Percentiles rank a stretch among this genome's conserved stretches.
Evolutionary conservation across 1,139 yeast genomes (phyloP).

Genomic region (Kodamaea derodonti): DNA sequence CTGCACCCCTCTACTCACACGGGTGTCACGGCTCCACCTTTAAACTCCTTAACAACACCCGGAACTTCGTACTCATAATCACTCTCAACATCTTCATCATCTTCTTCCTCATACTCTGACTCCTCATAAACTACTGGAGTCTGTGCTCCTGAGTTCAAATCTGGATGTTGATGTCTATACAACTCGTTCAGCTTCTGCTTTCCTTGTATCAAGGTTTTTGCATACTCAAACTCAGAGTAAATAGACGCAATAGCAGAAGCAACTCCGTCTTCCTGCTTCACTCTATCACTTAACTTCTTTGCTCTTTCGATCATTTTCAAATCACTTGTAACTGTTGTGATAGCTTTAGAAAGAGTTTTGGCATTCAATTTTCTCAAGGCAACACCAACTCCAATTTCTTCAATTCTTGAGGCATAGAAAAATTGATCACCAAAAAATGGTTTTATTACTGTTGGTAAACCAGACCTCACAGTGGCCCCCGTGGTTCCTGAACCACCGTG

Average conservation of each 20-base stretch:
- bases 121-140: conserved; percentile 25
- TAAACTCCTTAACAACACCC: too few species aligned
- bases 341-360: conserved; percentile 59
- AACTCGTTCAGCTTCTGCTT: conserved; percentile 27
- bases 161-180: conserved; percentile 19
- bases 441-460: conserved; percentile 83
- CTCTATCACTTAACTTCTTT: conserved; percentile 52
- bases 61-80: conserved; percentile 8
- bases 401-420: conserved; percentile 82
- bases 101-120: conserved; percentile 13
- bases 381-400: conserved; percentile 87
- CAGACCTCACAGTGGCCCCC: conserved; percentile 84
- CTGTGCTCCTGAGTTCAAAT: conserved; percentile 20
- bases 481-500: conserved; percentile 99
- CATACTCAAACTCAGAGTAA: conserved; percentile 77
- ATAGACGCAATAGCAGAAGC: conserved; percentile 68
- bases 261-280: conserved; percentile 76
- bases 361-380: conserved; percentile 65
- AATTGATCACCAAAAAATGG: conserved; percentile 97
- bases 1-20: too few species aligned
- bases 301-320: conserved; percentile 67
- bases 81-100: conserved; percentile 11
- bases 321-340: conserved; percentile 65
- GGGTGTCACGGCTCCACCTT: too few species aligned
- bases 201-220: conserved; percentile 45